Base-by-base conservation (phyloP, 2,329 filamentous ascomycete species). In the Penicillium sp. region DNA sequence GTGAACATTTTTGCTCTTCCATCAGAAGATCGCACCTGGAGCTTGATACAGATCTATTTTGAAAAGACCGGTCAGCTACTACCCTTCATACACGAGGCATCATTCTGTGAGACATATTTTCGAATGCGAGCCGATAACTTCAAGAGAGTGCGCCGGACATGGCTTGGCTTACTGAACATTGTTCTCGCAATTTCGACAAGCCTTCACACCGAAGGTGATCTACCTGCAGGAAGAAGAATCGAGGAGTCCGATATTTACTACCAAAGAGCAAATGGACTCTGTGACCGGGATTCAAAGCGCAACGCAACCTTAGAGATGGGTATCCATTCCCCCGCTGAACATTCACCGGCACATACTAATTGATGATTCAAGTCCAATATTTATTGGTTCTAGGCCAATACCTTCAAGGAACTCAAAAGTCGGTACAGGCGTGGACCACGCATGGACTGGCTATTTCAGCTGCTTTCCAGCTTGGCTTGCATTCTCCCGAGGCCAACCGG, bases 391-490 rank as follows among this genome's bases (percentile, higher is more conserved):
- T 76, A 54, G 74, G 74, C 12, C 77, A 80, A 49, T 83, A 82
- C 52, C 70, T 82, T 0, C 80, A 83, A 58, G 79, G 80, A 3
- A 81, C 79, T 0, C 77, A 81, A 42, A 76, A 75, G 23, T 81
- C 80, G 0, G 71, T 81, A 3, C 75, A 81, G 49, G 76, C 80
- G 2, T 83, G 80, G 79, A 79, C 73, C 0, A 71, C 78, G 0
- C 81, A 83, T 55, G 80, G 81, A 0, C 69, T 83, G 1, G 75
- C 79, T 0, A 74, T 82, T 5, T 78, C 75, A 51, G 75, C 77
- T 0, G 80, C 80, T 0, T 69, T 79, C 38, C 76, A 80, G 38
- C 65, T 83, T 1, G 80, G 81, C 0, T 63, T 83, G 0, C 80
- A 83, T 53, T 80, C 76, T 0, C 65, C 66, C 4, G 63, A 75